These are phyloP conservation scores for Laetiporus sulphureus DNA, from an alignment of 1,284 basidiomycete genomes.

Conservation along the genomic window DNA sequence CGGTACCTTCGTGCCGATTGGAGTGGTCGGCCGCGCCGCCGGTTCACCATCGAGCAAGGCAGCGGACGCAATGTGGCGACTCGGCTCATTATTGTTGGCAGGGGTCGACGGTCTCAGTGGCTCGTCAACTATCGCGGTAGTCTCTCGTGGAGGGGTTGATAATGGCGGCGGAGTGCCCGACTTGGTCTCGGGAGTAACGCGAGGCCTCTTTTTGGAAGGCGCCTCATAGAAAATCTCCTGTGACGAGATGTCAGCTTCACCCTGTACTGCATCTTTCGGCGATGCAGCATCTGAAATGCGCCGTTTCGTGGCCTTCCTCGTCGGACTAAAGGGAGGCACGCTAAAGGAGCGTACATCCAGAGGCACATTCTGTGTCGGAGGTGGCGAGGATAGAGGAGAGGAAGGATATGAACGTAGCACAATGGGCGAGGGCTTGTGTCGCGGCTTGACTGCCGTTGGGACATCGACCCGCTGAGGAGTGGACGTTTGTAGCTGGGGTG, in stretches of 20 bases:
- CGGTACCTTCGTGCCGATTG: no score
- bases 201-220: slow-evolving; percentile 18
- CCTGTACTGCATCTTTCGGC: slow-evolving; percentile 8
- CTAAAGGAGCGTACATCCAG: slow-evolving; percentile 15
- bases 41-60: no score
- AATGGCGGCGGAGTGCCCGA: slow-evolving; percentile 18
- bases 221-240: not conserved
- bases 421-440: slow-evolving; percentile 26
- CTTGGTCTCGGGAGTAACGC: slow-evolving; percentile 9
- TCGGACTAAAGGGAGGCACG: slow-evolving; percentile 9
- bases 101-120: no score
- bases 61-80: no score
- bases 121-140: slow-evolving; percentile 5
- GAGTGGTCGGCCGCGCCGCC: no score
- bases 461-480: slow-evolving; percentile 24
- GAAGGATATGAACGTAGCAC: slow-evolving; percentile 17
- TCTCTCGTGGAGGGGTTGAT: slow-evolving; percentile 17
- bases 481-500: slow-evolving; percentile 32
- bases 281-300: slow-evolving; percentile 13
- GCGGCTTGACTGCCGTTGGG: slow-evolving; percentile 8
- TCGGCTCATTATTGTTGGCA: no score
- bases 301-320: slow-evolving; percentile 14
- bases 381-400: slow-evolving; percentile 18
- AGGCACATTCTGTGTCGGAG: slow-evolving; percentile 11
- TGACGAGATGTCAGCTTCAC: slow-evolving; percentile 1